These are phyloP conservation scores for Myxozyma sirexii DNA, from an alignment of 805 yeast genomes.

Conservation along the genomic window DNA sequence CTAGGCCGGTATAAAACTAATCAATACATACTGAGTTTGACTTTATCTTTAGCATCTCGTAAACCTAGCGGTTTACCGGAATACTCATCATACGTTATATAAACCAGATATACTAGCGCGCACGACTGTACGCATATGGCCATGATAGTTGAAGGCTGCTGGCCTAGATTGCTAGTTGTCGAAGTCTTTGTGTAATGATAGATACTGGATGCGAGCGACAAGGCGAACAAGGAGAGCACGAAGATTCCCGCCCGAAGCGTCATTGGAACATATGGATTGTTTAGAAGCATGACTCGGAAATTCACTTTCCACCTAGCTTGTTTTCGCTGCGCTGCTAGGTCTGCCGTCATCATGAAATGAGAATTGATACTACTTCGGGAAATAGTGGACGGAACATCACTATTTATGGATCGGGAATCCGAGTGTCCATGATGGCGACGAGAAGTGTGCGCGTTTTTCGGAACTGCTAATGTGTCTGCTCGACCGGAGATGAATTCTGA, in stretches of 20 bases:
- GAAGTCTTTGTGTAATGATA: constrained; percentile 41
- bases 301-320: constrained; percentile 54
- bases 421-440: constrained; percentile 5
- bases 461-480: constrained; percentile 5
- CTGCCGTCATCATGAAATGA: constrained; percentile 31
- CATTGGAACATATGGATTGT: constrained; percentile 81
- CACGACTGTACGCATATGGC: constrained; percentile 81
- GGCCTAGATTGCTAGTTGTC: constrained; percentile 48
- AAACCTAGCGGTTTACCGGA: constrained; percentile 89
- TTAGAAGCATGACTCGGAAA: constrained; percentile 60
- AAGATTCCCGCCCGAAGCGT: constrained; percentile 65
- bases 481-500: not conserved
- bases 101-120: constrained; percentile 74
- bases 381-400: not conserved
- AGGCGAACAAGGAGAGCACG: constrained; percentile 63
- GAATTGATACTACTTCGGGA: constrained; percentile 12
- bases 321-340: constrained; percentile 16
- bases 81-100: constrained; percentile 89
- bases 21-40: constrained; percentile 55
- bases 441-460: constrained; percentile 12
- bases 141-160: constrained; percentile 90
- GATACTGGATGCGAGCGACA: constrained; percentile 70
- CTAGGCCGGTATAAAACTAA: not conserved
- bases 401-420: not conserved
- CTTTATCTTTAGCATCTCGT: constrained; percentile 79